These are phyloP conservation scores for Singerocomus rubriflavus DNA, from an alignment of 1,284 basidiomycete genomes.

Conservation along the genomic window DNA sequence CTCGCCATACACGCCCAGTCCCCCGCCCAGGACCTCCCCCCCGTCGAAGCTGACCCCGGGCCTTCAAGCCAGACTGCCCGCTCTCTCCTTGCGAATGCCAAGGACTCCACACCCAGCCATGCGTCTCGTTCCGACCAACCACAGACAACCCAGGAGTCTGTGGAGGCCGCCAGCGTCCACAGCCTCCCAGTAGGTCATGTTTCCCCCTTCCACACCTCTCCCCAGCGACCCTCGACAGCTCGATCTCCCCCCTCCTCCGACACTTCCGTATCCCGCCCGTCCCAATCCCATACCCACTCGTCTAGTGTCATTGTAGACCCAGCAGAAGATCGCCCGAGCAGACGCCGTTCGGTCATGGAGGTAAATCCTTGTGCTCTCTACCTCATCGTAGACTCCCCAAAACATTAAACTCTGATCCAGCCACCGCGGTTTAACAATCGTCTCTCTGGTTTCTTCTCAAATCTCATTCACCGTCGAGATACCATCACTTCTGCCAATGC, in stretches of 20 bases:
- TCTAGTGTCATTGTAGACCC: slow-evolving; percentile 10
- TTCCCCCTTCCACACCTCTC: slow-evolving; percentile 33
- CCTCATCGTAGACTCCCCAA: slow-evolving; percentile 8
- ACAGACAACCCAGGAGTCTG: slow-evolving; percentile 19
- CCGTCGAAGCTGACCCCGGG: not conserved
- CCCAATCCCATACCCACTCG: slow-evolving; percentile 21
- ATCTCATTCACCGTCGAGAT: slow-evolving; percentile 71
- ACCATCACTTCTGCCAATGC: slow-evolving; percentile 30
- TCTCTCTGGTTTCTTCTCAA: slow-evolving; percentile 77
- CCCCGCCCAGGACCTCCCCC: not conserved
- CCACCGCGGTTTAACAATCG: slow-evolving; percentile 64
- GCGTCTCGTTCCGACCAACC: not conserved
- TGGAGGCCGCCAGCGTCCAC: slow-evolving; percentile 53
- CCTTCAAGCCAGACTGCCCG: not conserved
- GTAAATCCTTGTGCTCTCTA: slow-evolving; percentile 31
- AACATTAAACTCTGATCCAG: slow-evolving; percentile 25
- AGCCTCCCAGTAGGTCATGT: slow-evolving; percentile 57
- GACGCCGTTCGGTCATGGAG: slow-evolving; percentile 46
- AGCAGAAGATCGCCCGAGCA: slow-evolving; percentile 31
- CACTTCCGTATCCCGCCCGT: slow-evolving; percentile 20
- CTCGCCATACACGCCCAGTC: not conserved
- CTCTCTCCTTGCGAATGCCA: not conserved
- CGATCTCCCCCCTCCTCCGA: slow-evolving; percentile 27
- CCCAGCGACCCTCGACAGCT: slow-evolving; percentile 25
- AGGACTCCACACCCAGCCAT: not conserved